These are phyloP conservation scores for Botryotinia narcissicola DNA, from an alignment of 2,329 filamentous ascomycete species.

Conservation along the genomic window DNA sequence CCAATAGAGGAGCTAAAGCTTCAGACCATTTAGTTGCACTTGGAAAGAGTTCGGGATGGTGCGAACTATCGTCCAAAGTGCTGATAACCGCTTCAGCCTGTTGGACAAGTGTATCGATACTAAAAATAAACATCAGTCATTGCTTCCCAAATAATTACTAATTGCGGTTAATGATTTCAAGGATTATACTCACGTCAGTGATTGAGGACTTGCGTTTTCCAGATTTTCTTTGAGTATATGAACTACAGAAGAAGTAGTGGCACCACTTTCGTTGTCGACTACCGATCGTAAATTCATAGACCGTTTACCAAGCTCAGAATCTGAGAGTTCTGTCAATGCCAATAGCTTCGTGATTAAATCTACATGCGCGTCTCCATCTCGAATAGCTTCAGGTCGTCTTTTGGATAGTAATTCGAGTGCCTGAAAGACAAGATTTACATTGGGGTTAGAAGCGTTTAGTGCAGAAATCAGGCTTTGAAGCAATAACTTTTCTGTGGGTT, in stretches of 20 bases:
- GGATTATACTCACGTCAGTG: constrained; percentile 47
- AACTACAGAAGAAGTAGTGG: constrained; percentile 43
- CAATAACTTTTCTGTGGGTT: constrained; percentile 37
- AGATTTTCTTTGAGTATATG: constrained; percentile 56
- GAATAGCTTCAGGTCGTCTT: constrained; percentile 46
- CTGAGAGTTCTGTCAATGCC: constrained; percentile 51
- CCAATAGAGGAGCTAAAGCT: constrained; percentile 57
- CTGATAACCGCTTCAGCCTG: constrained; percentile 46
- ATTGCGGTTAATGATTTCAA: neutral
- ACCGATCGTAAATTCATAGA: constrained; percentile 43
- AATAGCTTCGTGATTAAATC: constrained; percentile 53
- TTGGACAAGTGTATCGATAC: constrained; percentile 53
- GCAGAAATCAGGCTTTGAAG: constrained; percentile 35
- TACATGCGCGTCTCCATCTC: constrained; percentile 49
- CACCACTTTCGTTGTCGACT: constrained; percentile 38
- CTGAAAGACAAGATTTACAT: constrained; percentile 40
- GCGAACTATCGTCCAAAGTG: constrained; percentile 38
- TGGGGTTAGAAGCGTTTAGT: constrained; percentile 30
- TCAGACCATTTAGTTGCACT: constrained; percentile 61
- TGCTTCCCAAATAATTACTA: neutral
- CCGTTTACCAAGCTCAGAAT: constrained; percentile 36
- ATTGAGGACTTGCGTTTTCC: constrained; percentile 48
- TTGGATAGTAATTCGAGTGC: constrained; percentile 50
- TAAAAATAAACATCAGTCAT: constrained; percentile 35
- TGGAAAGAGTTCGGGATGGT: constrained; percentile 56